A percentile compares a stretch with the other conserved stretches of the same genome.
phyloP scores from a whole-genome alignment of 441 rosid species.

The Adansonia gregorii region DNA sequence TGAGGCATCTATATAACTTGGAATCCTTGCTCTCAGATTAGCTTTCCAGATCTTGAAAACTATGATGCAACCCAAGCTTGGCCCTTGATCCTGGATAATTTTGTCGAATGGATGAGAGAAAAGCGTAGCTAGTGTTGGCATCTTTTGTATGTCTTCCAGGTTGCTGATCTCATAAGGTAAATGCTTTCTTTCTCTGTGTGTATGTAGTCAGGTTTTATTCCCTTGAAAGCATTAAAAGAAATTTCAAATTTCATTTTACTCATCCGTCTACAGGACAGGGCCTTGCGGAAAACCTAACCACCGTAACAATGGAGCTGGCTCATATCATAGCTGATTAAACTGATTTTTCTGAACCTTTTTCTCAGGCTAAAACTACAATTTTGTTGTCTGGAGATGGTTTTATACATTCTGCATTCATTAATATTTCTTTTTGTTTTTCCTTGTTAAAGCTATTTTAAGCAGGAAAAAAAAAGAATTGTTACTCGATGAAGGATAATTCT shows the following conservation, averaged over 20 bases:
- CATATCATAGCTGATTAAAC: conserved; percentile 11
- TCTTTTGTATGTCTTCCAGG: neutral
- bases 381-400: conserved; percentile 11
- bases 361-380: conserved; percentile 10
- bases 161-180: conserved; percentile 14
- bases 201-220: neutral
- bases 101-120: conserved; percentile 58
- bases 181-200: neutral
- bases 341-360: conserved; percentile 2
- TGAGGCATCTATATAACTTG: neutral
- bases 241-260: neutral
- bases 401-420: conserved; percentile 15
- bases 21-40: conserved; percentile 41
- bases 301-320: conserved; percentile 14
- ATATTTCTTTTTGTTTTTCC: neutral
- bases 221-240: neutral
- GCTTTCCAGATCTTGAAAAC: conserved; percentile 51
- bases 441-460: neutral
- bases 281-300: conserved; percentile 7
- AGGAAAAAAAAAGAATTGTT: neutral
- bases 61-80: conserved; percentile 53
- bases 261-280: conserved; percentile 6
- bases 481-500: neutral
- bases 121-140: conserved; percentile 33
- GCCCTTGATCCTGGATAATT: conserved; percentile 61